A percentile compares a stretch with the other conserved stretches of the same genome.
phyloP scores from a whole-genome alignment of 2,329 filamentous ascomycete genomes.

The Purpureocillium takamizusanense region DNA sequence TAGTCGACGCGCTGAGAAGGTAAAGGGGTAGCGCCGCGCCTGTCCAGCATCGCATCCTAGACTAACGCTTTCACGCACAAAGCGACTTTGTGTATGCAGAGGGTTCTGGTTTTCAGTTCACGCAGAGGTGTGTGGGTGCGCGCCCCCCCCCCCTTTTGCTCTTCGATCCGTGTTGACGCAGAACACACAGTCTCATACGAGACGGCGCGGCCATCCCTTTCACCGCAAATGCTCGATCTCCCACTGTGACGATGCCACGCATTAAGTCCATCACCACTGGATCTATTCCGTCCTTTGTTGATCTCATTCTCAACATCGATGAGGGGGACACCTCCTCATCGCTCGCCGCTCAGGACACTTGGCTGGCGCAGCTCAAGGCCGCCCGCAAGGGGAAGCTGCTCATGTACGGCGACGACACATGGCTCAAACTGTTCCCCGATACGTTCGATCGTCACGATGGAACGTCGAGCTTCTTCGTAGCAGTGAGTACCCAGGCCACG shows the following conservation, averaged over 20 bases:
- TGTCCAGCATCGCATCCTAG: neutral
- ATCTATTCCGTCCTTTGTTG: constrained; percentile 95
- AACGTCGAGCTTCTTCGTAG: constrained; percentile 96
- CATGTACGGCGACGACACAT: constrained; percentile 97
- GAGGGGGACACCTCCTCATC: constrained; percentile 89
- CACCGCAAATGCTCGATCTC: constrained; percentile 90
- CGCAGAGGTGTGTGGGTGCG: constrained; percentile 59
- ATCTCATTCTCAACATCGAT: constrained; percentile 92
- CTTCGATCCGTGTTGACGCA: constrained; percentile 5
- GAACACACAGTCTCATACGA: constrained; percentile 62
- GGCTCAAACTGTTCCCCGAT: constrained; percentile 90
- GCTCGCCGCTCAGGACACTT: constrained; percentile 83
- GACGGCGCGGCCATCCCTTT: constrained; percentile 81
- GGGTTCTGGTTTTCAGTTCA: constrained; percentile 74
- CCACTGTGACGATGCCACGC: constrained; percentile 96
- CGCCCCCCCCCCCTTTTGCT: neutral
- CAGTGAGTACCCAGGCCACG: constrained; percentile 50
- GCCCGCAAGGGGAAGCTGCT: constrained; percentile 65
- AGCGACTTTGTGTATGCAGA: constrained; percentile 90
- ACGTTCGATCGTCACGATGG: constrained; percentile 84
- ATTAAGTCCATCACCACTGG: constrained; percentile 96
- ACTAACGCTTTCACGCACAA: constrained; percentile 10
- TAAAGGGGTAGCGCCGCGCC: constrained; percentile 24
- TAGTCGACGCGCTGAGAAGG: constrained; percentile 90
- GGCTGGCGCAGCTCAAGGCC: constrained; percentile 85